Base-by-base conservation (phyloP, 352 stramenopile genomes). In the Phytophthora pseudosyringae region DNA sequence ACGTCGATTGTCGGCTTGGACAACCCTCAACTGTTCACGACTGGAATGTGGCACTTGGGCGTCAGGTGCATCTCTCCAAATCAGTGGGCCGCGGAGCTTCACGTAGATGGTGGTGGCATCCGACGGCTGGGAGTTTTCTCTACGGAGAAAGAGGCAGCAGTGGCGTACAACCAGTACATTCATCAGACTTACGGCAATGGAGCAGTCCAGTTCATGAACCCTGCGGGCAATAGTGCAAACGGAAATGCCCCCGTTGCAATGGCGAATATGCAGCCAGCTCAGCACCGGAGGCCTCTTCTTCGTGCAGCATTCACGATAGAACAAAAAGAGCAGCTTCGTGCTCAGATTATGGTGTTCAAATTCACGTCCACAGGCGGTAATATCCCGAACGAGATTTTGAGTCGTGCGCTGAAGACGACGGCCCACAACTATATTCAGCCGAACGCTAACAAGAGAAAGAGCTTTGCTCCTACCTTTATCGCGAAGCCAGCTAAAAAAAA, bases 301-400 rank as follows among this genome's bases (percentile, higher is more conserved):
- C 84, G 86, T 50, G 84, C 83, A 28, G 81, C 72, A 5, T 96
- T 95, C 51, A 83, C 85, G 10, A 72, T 75, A 16, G 88, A 96
- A 54, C 88, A 96, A 52, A 96, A 96, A 59, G 89, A 97, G 49
- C 89, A 97, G 31, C 54, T 97, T 11, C 84, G 89, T 51, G 86
- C 89, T 33, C 89, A 97, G 58, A 97, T 97, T 65, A 95, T 97
- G 87, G 86, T 94, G 51, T 97, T 97, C 71, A 97, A 97, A 55
- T 95, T 92, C 65, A 92, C 85, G 16, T 91, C 86, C 4, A 94
- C 81, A 4, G 88, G 85, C 13, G 83, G 81, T 15, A 81, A 76
- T 2, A 95, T 95, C 47, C 81, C 87, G 28, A 90, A 87, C 28
- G 85, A 95, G 18, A 75, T 93, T 59, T 59, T 95, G 13, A 76